A percentile compares a stretch with the other conserved stretches of the same genome.
Evolutionary conservation across 1,139 yeast genomes (phyloP).

Genomic region (Suhomyces taliae): DNA sequence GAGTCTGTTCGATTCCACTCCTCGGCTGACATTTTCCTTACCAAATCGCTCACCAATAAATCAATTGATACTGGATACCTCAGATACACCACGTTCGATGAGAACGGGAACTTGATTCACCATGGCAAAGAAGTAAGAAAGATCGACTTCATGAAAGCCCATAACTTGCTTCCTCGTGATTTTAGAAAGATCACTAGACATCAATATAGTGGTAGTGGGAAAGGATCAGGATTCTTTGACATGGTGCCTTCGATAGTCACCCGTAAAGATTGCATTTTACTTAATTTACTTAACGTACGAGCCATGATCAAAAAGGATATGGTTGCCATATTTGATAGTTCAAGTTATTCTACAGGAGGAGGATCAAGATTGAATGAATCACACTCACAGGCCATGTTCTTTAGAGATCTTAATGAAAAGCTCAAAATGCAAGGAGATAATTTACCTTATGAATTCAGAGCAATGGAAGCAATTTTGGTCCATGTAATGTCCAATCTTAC

Average conservation of each 20-base stretch:
- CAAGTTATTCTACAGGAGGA: conserved; percentile 17
- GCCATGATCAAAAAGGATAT: conserved; percentile 43
- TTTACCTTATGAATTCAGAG: conserved; percentile 46
- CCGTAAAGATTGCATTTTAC: conserved; percentile 36
- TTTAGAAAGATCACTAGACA: conserved; percentile 40
- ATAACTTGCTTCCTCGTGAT: conserved; percentile 42
- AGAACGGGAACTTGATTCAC: conserved; percentile 35
- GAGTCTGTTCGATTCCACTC: conserved; percentile 9
- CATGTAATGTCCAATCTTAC: conserved; percentile 40
- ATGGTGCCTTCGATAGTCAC: conserved; percentile 47
- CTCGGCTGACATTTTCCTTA: conserved; percentile 20
- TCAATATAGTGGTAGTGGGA: conserved; percentile 13
- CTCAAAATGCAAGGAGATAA: conserved; percentile 25
- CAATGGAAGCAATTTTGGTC: conserved; percentile 43
- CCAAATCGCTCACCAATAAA: conserved; percentile 24
- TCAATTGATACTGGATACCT: conserved; percentile 30
- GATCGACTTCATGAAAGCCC: conserved; percentile 36
- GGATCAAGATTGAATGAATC: conserved; percentile 36
- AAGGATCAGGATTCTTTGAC: conserved; percentile 23
- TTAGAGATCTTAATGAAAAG: conserved; percentile 33
- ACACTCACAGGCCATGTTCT: conserved; percentile 36
- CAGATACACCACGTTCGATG: conserved; percentile 60
- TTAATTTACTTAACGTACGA: conserved; percentile 41
- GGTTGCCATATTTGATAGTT: conserved; percentile 41
- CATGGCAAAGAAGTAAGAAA: conserved; percentile 43